Percentiles rank a stretch among this genome's conserved stretches.
phyloP scores from a whole-genome alignment of 148 eudicot genomes.

The Polygonum aviculare region DNA sequence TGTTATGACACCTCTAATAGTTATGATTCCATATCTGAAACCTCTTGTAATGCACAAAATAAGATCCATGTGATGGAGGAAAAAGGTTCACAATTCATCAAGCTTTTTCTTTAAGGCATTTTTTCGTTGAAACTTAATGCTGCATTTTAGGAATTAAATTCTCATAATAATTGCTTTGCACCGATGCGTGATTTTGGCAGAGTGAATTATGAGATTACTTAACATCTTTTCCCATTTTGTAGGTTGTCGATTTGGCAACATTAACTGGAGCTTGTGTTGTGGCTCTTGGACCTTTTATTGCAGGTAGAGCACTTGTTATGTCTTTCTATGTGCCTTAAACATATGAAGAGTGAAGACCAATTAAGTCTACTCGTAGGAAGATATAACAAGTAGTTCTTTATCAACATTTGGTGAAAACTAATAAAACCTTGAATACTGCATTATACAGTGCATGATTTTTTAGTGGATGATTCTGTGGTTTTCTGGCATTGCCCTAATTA shows the following conservation, averaged over 20 bases:
- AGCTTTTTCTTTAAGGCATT: neutral
- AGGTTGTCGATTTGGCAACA: too few relatives aligned
- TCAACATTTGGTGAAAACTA: neutral
- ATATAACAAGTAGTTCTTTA: neutral
- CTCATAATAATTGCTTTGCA: neutral
- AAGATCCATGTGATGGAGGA: neutral
- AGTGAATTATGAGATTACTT: neutral
- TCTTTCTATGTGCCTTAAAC: neutral
- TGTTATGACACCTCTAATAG: too few relatives aligned
- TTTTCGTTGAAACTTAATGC: too few relatives aligned
- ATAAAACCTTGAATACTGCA: neutral
- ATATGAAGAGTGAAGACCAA: neutral
- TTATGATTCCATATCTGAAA: too few relatives aligned
- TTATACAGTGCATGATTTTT: neutral
- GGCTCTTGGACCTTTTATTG: conserved; percentile 90
- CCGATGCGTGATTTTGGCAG: neutral
- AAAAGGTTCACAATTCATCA: neutral
- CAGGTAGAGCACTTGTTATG: conserved; percentile 43
- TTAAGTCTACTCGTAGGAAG: neutral
- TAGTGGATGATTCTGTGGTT: neutral
- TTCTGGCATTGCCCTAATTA: neutral
- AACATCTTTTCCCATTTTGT: conserved; percentile 14
- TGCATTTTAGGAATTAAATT: neutral
- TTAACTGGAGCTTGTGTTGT: conserved; percentile 80
- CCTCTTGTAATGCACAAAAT: neutral